Percentiles rank a stretch among this genome's conserved stretches.
phyloP scores from a whole-genome alignment of 345 rosid species.

The Arabidopsis arenosa region DNA sequence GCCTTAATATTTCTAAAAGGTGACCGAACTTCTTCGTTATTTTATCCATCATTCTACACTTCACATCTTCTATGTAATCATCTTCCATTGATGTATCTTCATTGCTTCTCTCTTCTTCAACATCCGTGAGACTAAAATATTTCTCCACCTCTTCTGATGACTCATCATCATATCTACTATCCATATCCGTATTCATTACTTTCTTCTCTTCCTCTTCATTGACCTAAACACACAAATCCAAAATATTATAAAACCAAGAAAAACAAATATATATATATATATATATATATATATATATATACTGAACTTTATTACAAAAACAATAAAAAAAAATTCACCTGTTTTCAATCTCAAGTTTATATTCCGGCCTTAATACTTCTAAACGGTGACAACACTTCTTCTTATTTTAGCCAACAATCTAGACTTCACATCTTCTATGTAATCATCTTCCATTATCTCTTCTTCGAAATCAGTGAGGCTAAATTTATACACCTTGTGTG shows the following conservation, averaged over 20 bases:
- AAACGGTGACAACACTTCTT: slow-evolving; percentile 48
- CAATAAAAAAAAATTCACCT: slow-evolving; percentile 6
- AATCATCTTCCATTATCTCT: background rate
- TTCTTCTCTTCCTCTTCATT: slow-evolving; percentile 41
- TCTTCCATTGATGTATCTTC: too few species aligned
- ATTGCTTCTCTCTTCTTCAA: too few species aligned
- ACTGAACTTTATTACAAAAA: background rate
- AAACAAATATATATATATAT: background rate
- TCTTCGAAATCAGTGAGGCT: slow-evolving; percentile 37
- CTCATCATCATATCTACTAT: background rate
- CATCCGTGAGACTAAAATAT: too few species aligned
- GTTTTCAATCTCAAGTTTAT: slow-evolving; percentile 45
- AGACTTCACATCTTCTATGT: slow-evolving; percentile 52
- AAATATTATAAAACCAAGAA: background rate
- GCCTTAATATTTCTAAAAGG: slow-evolving; percentile 53
- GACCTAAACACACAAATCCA: slow-evolving; percentile 28
- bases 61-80: slow-evolving; percentile 46
- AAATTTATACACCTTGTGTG: slow-evolving; percentile 27
- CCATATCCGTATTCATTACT: background rate
- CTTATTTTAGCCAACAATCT: slow-evolving; percentile 60
- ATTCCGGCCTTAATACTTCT: slow-evolving; percentile 64
- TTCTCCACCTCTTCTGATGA: too few species aligned
- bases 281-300: too few species aligned
- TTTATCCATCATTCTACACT: slow-evolving; percentile 58
- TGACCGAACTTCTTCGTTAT: slow-evolving; percentile 56